A percentile compares a stretch with the other conserved stretches of the same genome.
Conservation (phyloP, 495 filamentous ascomycete species). For the Xylaria intraflava region DNA sequence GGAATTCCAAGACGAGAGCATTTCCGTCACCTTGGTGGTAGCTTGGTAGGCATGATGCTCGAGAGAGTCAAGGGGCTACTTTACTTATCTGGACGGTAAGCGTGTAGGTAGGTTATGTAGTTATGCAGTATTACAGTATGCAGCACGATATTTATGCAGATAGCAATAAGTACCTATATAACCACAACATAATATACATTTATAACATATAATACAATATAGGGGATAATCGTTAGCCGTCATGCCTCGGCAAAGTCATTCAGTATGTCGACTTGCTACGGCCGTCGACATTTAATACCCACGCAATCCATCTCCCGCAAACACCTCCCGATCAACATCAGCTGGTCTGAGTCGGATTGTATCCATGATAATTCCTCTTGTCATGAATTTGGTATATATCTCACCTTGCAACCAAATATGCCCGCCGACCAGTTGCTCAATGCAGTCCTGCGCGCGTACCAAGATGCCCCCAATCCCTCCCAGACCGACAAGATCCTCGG, state of each 20-base stretch:
- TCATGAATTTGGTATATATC: not conserved
- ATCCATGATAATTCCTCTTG: not conserved
- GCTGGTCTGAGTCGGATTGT: not conserved
- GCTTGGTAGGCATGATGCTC: not conserved
- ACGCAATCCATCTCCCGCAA: not conserved
- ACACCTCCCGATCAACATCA: not conserved
- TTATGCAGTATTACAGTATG: not conserved
- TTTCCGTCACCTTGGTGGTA: not conserved
- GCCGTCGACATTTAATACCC: no score
- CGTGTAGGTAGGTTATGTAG: not conserved
- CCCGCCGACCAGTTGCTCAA: constrained; percentile 46
- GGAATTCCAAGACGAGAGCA: not conserved
- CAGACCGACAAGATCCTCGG: constrained; percentile 57
- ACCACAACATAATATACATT: no score
- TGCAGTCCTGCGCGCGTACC: constrained; percentile 44
- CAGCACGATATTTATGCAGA: no score
- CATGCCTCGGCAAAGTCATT: no score
- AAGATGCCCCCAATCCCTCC: constrained; percentile 41
- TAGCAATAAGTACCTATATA: no score
- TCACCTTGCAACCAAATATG: constrained; percentile 26
- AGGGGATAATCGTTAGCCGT: no score
- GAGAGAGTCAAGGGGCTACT: not conserved
- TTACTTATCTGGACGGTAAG: not conserved
- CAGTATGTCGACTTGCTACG: no score
- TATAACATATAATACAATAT: no score